Base-by-base conservation (phyloP, 352 stramenopile species). In the Pythium utonaiense region DNA sequence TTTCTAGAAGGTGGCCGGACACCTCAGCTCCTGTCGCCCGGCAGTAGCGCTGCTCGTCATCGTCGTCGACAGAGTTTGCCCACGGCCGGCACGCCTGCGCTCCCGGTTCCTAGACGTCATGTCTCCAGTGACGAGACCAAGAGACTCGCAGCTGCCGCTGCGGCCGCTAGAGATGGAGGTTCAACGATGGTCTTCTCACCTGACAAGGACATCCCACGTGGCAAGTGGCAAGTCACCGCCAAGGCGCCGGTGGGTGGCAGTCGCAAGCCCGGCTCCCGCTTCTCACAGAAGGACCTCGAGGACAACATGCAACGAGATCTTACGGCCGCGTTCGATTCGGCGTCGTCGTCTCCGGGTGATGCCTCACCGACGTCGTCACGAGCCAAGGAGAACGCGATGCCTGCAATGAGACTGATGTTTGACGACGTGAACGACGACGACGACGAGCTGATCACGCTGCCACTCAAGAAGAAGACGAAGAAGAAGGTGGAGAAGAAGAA, bases 291-390 rank as follows among this genome's bases (percentile, higher is more conserved):
- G 48, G 65, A 87, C 53, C 62, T 88, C 14, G 78, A 89, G 61
- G 70, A 75, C 17, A 75, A 70, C 38, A 89, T 88, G 82, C 73
- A 86, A 58, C 73, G 80, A 33, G 75, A 88, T 38, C 57, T 88
- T n/a, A 70, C 69, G 10, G 63, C 60, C 7, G 77, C 68, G 0
- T 79, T 84, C 41, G 75, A 83, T 21, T 74, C 52, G 3, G 66
- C 61, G 12, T 71, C 69, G 16, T 62, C 63, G n/a, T 44, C 54
- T 22, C 4, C 33, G 12, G 27, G 8, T 6, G 19, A 36, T 1
- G 19, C 34, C 14, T 48, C 40, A 9, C 22, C 64, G 13, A 44
- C 14, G 14, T 10, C 41, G 13, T 22, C 21, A 8, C 30, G 7
- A 36, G 30, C 25, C 19, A 55, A 53, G 36, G 49, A 64, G n/a